Evolutionary conservation across 1,284 basidiomycete genomes (phyloP), one percentile per base, ranked within the genome.

Genomic region (Puccinia coronata): DNA sequence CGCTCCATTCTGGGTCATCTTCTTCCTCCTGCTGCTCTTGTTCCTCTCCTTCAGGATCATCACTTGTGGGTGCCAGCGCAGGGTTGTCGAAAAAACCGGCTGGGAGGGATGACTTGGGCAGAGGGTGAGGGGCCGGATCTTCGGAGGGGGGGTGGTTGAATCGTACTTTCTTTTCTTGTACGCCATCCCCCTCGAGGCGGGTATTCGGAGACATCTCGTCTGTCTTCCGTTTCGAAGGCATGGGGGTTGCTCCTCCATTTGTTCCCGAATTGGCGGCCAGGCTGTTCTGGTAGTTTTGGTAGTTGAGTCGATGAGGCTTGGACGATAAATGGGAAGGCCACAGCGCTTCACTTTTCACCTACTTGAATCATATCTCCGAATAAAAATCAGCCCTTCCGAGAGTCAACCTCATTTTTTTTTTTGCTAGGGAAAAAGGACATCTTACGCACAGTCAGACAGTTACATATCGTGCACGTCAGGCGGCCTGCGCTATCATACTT

Each of bases 261-360:
- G 2, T 59, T 59, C 36, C 57, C 1, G 28, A 11, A 34, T 14
- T 18, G 28, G 12, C 31, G 12, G 18, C 34, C 25, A 43, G 23
- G 4, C 63, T 28, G 53, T 80, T 72, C 41, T 75, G 73, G 31
- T 61, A 31, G 59, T 34, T 41, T 65, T 73, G 70, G 31, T 73
- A 59, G 34, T 59, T 74, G 14, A 74, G 69, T 61, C 79, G 79
- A 81, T 81, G 79, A 12, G 69, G 61, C 51, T 81, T 81, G 9
- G 79, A 81, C 31, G 70, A 63, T 41, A 81, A 36, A 53, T 81
- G 79, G 23, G 79, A 73, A 12, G 79, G 70, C 79, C 79, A 81
- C 39, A 80, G 69, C 20, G 78, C 69, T 72, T 80, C 78, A 71
- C 65, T 80, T 72, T 80, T 80, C 12, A 80, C 78, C 78, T 80